Evolutionary conservation across 176 grass and related monocot species (phyloP), one percentile per base, ranked within the genome.

Genomic region (Lolium perenne): DNA sequence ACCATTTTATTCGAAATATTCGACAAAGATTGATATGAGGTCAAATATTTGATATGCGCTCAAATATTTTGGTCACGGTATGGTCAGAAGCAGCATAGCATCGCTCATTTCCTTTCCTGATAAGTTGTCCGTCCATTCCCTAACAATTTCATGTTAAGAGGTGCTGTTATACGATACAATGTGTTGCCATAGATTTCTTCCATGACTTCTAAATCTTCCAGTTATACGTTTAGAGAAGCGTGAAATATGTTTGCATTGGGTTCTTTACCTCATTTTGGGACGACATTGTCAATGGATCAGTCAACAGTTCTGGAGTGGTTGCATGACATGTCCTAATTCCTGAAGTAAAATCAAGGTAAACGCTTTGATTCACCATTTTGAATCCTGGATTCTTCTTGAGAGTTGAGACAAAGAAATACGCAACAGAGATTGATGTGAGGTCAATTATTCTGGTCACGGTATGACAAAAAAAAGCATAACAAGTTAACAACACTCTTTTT

Each of bases 381-480:
- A 1, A 70, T 41, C 3, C 7, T 10, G 7, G 11, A 68, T 38
- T 15, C 7, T 59, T 60, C 63, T 35, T 29, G 4, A 25, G 32
- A 68, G 32, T 35, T 35, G 32, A 35, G 32, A 45, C 41, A 2
- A 53, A 17, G 3, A 4, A 65, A 84, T 15, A 76, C 23, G 20
- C 10, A 17, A 15, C 3, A 16, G 2, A 17, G 2, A 15, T 69
- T 15, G 35, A 20, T 49, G 46, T 50, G 21, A 50, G 2, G 68
- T 18, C 7, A 29, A 50, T 53, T 3, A 1, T 4, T 63, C 81
- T 56, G 43, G 32, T 51, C 18, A 65, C 59, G 51, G 6, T 18
- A 63, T 73, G 43, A 71, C 61, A n/a, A 77, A 56, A 77, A 61
- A 77, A 17, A 80, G 16, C 15, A 74, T 12, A 82, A 58, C 6